A percentile compares a stretch with the other conserved stretches of the same genome.
These are phyloP conservation scores for Obelidium mucronatum DNA, from an alignment of 192 early-diverging fungal genomes.

Conservation along the genomic window DNA sequence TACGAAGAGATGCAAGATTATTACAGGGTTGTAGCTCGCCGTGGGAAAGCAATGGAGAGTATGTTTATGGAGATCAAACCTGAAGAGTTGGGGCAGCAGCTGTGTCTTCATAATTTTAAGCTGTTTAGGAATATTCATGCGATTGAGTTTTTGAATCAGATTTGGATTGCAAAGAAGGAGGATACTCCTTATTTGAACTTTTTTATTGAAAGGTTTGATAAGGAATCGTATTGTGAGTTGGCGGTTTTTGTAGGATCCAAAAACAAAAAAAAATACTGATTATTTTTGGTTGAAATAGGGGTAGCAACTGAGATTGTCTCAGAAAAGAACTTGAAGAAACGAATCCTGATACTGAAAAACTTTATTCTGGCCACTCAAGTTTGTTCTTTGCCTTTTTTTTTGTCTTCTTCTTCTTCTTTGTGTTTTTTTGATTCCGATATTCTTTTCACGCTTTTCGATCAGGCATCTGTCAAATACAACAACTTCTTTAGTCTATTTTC, in stretches of 20 bases:
- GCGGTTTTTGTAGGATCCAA: slow-evolving; percentile 54
- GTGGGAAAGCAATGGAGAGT: slow-evolving; percentile 56
- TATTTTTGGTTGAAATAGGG: slow-evolving; percentile 33
- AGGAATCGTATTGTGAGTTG: slow-evolving; percentile 59
- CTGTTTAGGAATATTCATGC: slow-evolving; percentile 66
- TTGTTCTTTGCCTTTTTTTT: neutral
- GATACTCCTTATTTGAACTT: slow-evolving; percentile 57
- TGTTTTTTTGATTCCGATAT: neutral
- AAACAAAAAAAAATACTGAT: no score
- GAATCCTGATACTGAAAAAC: slow-evolving; percentile 53
- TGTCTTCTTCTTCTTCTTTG: neutral
- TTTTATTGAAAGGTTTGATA: slow-evolving; percentile 64
- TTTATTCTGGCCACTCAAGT: slow-evolving; percentile 61
- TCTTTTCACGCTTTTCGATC: neutral
- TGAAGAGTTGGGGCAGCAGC: slow-evolving; percentile 56
- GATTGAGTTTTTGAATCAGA: slow-evolving; percentile 66
- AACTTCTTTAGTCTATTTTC: slow-evolving; percentile 76
- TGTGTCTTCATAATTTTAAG: slow-evolving; percentile 59
- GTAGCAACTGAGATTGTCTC: slow-evolving; percentile 58
- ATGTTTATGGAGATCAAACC: slow-evolving; percentile 55
- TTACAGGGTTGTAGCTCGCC: slow-evolving; percentile 47
- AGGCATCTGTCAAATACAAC: slow-evolving; percentile 60
- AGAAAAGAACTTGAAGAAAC: slow-evolving; percentile 61
- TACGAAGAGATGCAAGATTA: slow-evolving; percentile 57
- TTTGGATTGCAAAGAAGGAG: slow-evolving; percentile 58